Percentiles rank a stretch among this genome's conserved stretches.
Evolutionary conservation across 1,139 yeast genomes (phyloP).

Genomic region (Yamadazyma mexicana): DNA sequence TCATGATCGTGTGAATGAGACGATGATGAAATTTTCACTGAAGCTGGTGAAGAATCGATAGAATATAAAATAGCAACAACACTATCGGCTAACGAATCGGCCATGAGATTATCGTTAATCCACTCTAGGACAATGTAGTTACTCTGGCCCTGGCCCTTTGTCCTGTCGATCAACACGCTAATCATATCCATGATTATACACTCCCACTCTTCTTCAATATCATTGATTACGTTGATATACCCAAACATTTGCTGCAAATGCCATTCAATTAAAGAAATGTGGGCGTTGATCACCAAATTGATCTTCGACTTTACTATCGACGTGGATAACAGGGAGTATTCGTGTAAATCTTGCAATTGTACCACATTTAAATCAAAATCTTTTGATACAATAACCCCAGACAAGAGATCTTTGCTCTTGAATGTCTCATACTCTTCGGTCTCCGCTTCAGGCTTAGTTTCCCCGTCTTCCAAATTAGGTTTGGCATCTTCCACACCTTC

Average conservation of each 20-base stretch:
- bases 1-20: slow-evolving; percentile 53
- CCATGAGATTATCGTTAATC: slow-evolving; percentile 80
- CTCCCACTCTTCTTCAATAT: slow-evolving; percentile 58
- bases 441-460: slow-evolving; percentile 1
- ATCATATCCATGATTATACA: slow-evolving; percentile 49
- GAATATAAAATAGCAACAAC: slow-evolving; percentile 86
- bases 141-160: slow-evolving; percentile 39
- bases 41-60: slow-evolving; percentile 93
- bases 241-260: slow-evolving; percentile 97
- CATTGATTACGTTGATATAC: slow-evolving; percentile 63
- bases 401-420: slow-evolving; percentile 48
- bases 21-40: slow-evolving; percentile 79
- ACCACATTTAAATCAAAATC: slow-evolving; percentile 85
- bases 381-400: slow-evolving; percentile 90
- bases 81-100: slow-evolving; percentile 93
- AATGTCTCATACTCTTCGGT: slow-evolving; percentile 16
- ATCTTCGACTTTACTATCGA: slow-evolving; percentile 84
- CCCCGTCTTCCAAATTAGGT: slow-evolving; percentile 3
- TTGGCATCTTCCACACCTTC: slow-evolving; percentile 15
- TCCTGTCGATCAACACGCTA: slow-evolving; percentile 46
- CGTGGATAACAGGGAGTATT: slow-evolving; percentile 83
- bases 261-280: slow-evolving; percentile 77
- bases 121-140: slow-evolving; percentile 71
- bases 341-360: slow-evolving; percentile 83
- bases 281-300: slow-evolving; percentile 74